Evolutionary conservation across 202 grass and related monocot genomes (phyloP).

Genomic region (Zoysia matrella): DNA sequence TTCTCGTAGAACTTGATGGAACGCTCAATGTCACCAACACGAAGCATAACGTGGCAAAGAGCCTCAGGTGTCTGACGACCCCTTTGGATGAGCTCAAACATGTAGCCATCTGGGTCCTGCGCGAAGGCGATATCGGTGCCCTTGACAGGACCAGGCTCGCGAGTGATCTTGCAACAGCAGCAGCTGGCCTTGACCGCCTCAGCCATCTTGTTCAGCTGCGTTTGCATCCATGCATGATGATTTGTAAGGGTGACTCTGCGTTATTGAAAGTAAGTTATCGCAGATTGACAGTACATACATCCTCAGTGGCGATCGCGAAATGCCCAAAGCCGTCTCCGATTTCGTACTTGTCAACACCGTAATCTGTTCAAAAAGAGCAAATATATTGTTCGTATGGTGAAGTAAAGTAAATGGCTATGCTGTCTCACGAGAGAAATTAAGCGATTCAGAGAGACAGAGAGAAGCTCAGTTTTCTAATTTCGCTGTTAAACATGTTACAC

Average conservation of each 20-base stretch:
- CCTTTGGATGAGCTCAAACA: conserved; percentile 35
- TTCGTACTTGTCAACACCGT: conserved; percentile 95
- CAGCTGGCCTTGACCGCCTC: conserved; percentile 65
- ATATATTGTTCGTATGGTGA: conserved; percentile 22
- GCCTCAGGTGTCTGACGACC: too few relatives aligned
- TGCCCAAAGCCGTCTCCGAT: conserved; percentile 95
- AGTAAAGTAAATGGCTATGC: background rate
- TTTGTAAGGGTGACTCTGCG: conserved; percentile 17
- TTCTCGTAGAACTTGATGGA: too few relatives aligned
- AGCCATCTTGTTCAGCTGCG: conserved; percentile 84
- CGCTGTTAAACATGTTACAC: background rate
- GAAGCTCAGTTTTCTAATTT: conserved; percentile 17
- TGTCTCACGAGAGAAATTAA: background rate
- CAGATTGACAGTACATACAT: conserved; percentile 55
- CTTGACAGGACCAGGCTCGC: conserved; percentile 96
- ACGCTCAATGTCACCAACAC: too few relatives aligned
- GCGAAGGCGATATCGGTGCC: conserved; percentile 95
- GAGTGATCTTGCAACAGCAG: conserved; percentile 70
- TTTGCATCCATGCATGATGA: conserved; percentile 23
- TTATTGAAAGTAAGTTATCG: background rate
- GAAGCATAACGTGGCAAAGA: too few relatives aligned
- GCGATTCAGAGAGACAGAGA: background rate
- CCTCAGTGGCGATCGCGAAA: conserved; percentile 88
- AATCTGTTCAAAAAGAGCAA: conserved; percentile 57
- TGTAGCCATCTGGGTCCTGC: conserved; percentile 90